Percentiles rank a stretch among this genome's conserved stretches.
These are phyloP conservation scores for Senna siamea DNA, from an alignment of 306 rosid species.

Conservation along the genomic window DNA sequence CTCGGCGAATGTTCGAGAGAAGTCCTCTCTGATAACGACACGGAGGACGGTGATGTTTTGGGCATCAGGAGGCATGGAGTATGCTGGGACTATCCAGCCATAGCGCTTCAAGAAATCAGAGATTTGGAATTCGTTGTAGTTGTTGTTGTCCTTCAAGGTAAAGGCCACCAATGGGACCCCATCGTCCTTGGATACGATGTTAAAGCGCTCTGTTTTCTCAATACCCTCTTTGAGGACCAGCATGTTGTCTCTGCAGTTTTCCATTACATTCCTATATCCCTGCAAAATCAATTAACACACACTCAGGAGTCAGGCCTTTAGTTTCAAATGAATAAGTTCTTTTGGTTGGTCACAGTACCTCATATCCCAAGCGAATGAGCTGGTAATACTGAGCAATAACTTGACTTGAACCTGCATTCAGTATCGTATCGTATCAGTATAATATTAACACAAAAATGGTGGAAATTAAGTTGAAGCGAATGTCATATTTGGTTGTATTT, in stretches of 20 bases:
- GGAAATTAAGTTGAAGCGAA: neutral
- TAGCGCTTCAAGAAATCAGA: slow-evolving; percentile 72
- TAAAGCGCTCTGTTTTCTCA: slow-evolving; percentile 67
- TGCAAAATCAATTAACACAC: slow-evolving; percentile 33
- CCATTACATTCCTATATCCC: slow-evolving; percentile 94
- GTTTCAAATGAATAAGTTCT: neutral
- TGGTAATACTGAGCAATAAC: slow-evolving; percentile 96
- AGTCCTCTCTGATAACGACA: slow-evolving; percentile 89
- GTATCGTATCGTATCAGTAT: neutral
- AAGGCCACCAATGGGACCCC: slow-evolving; percentile 96
- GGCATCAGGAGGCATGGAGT: slow-evolving; percentile 92
- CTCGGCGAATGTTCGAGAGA: slow-evolving; percentile 86
- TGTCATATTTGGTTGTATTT: neutral
- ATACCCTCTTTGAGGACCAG: slow-evolving; percentile 75
- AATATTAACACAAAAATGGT: neutral
- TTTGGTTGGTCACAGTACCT: slow-evolving; percentile 53
- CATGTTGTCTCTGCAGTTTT: slow-evolving; percentile 89
- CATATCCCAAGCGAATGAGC: slow-evolving; percentile 83
- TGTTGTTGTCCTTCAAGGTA: slow-evolving; percentile 63
- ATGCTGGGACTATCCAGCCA: slow-evolving; percentile 97
- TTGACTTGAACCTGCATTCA: slow-evolving; percentile 89
- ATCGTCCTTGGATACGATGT: slow-evolving; percentile 73
- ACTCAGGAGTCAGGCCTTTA: no score
- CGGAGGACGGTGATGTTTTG: slow-evolving; percentile 81
- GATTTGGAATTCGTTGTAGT: slow-evolving; percentile 74